These are phyloP conservation scores for Nakazawaea pomicola DNA, from an alignment of 805 yeast genomes.

Conservation along the genomic window DNA sequence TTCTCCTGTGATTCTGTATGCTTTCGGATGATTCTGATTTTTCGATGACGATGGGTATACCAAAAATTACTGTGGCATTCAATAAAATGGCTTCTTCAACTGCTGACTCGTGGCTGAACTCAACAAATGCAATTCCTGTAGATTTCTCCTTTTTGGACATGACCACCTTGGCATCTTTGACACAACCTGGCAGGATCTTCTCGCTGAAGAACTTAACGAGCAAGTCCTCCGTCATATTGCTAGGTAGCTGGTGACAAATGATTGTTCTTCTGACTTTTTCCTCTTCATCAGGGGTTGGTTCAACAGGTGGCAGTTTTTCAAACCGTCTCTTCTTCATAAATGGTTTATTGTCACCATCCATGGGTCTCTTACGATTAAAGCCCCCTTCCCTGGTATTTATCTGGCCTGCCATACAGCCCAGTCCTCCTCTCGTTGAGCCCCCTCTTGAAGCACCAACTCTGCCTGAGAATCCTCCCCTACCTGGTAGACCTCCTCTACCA, in stretches of 20 bases:
- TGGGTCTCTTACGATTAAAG: neutral
- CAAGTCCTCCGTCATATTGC: neutral
- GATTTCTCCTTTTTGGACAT: neutral
- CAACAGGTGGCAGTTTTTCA: neutral
- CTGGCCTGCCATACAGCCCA: neutral
- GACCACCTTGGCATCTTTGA: neutral
- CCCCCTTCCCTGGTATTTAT: too few relatives aligned
- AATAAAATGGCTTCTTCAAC: neutral
- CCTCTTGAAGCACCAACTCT: neutral
- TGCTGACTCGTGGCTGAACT: neutral
- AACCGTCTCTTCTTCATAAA: neutral
- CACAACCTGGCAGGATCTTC: conserved; percentile 1
- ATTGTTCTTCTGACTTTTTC: neutral
- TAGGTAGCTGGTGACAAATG: neutral
- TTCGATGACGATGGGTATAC: neutral
- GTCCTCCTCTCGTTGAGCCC: neutral
- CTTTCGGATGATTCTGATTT: neutral
- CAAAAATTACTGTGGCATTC: conserved; percentile 2
- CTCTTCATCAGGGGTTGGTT: neutral
- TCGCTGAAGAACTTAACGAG: conserved; percentile 1
- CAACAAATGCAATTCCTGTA: conserved; percentile 1
- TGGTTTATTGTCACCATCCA: neutral
- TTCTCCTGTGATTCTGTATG: neutral
- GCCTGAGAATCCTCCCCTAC: neutral
- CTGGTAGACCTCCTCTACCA: neutral